Evolutionary conservation across 352 stramenopile species (phyloP), one percentile per base, ranked within the genome.

Genomic region (Globisporangium barbulae): DNA sequence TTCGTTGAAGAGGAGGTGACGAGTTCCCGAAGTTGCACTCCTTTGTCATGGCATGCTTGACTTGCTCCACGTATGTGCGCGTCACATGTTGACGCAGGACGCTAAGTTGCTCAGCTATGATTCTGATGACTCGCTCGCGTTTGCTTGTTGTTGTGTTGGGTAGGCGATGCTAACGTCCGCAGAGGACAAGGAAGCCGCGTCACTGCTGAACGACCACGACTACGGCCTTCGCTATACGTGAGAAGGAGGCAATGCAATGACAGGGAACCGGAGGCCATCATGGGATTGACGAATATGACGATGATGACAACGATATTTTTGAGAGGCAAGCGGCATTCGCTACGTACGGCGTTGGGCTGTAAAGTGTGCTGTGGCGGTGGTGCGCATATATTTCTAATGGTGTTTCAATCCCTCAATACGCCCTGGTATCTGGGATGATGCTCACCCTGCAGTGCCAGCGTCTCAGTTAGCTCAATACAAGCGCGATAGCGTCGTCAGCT

Each of bases 11-110:
- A 96, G 45, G 85, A 96, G 48, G 74, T 88, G 19, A 89, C 77
- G 85, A 94, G 41, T 94, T 94, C 68, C 83, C 88, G 0, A 96
- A 96, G 68, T 74, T 90, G 42, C 81, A 93, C 64, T 96, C 94
- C 64, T 89, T 94, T n/a, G 65, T 88, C 59, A 96, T 96, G 88
- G 81, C 3, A 73, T 94, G 54, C 74, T 96, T 44, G 88, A 96
- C 31, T 70, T 94, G 17, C 53, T 87, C 54, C 85, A 96, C 33
- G 88, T 94, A 75, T 63, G 73, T 57, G 41, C 9, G 15, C 35
- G 15, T 28, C 25, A 28, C 25, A 2, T 2, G 25, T 28, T 28
- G 7, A 25, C 25, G 8, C 25, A 25, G 21, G 28, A n/a, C 22
- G 13, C 8, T 39, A 39, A n/a, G 13, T 13, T 60, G 13, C 33